Evolutionary conservation across 2,329 filamentous ascomycete species (phyloP).

Genomic region (Teratosphaeria epicoccoides): DNA sequence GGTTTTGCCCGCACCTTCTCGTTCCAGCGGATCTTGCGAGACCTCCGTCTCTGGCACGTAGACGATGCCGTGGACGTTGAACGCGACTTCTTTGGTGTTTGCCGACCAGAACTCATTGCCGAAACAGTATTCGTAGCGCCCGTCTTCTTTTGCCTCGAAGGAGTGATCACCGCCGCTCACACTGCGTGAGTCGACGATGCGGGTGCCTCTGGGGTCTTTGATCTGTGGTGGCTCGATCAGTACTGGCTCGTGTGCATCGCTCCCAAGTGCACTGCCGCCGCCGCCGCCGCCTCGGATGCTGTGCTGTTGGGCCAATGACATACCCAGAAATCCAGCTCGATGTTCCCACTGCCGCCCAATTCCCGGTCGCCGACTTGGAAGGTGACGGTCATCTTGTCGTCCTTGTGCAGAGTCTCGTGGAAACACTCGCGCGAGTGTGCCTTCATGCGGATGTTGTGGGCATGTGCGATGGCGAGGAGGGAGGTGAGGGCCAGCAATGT

Average conservation of each 20-base stretch:
- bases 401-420: constrained; percentile 81
- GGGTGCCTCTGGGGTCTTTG: constrained; percentile 66
- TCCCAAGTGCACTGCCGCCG: too few species aligned
- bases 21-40: constrained; percentile 77
- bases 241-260: neutral
- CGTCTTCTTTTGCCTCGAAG: constrained; percentile 75
- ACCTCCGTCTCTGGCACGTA: constrained; percentile 86
- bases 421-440: constrained; percentile 96
- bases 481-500: constrained; percentile 39
- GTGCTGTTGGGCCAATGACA: constrained; percentile 19
- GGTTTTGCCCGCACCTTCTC: constrained; percentile 53
- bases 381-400: constrained; percentile 96
- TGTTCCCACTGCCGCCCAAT: constrained; percentile 85
- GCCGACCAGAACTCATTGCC: constrained; percentile 98
- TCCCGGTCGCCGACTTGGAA: constrained; percentile 97
- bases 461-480: constrained; percentile 54
- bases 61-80: constrained; percentile 98
- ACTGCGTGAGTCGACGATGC: constrained; percentile 68
- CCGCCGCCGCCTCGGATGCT: neutral
- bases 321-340: constrained; percentile 99
- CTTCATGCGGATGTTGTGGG: constrained; percentile 92
- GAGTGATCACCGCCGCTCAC: constrained; percentile 88
- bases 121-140: constrained; percentile 94
- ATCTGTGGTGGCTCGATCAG: constrained; percentile 6
- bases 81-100: constrained; percentile 93